Base-by-base conservation (phyloP, 164 flowering plant species). In the Tetracentron sinense region DNA sequence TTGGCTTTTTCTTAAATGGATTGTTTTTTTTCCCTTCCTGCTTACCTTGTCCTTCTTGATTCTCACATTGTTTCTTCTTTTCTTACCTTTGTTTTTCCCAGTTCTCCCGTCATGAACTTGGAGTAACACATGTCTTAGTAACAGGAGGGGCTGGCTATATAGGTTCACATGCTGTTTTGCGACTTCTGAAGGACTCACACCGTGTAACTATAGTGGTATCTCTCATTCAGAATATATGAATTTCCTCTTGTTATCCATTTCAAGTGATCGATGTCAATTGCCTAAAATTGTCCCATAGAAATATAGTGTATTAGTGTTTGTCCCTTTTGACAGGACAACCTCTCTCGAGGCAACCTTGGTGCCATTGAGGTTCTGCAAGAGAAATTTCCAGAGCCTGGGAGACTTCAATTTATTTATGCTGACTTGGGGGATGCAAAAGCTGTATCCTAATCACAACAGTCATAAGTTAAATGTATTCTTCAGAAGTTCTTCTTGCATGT, bases 131-230 rank as follows among this genome's bases (percentile, higher is more conserved):
- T 78, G 96, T 91, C 61, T 70, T 94, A 73, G 99, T 94, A 42
- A 89, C 99, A 1, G 99, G 99, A 60, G 97, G 97, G 64, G 99
- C 97, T 70, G 99, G 99, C 31, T 94, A 79, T 68, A 91, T 94
- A 69, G 99, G 99, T 61, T 94, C 97, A 48, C 99, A 94, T 82
- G 97, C 99, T 65, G 79, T 88, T 47, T 72, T 85, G 56, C 76
- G 99, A 56, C 95, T 94, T 62, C 74, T 94, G 60, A 89, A 78
- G 77, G 96, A 91, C 47, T 77, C 77, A 14, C 78, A 94, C 69
- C 90, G 96, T 53, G 95, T 92, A 15, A 92, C 96, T 8, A 80
- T 92, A 69, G 98, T 92, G 94, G 97, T 92, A 82, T 59, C 19
- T 72, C 48, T 59, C 60, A 11, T 54, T 33, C 38, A 21, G 26